Evolutionary conservation across 2,329 filamentous ascomycete genomes (phyloP), one percentile per base, ranked within the genome.

Genomic region (Ophioceras dolichostomum): DNA sequence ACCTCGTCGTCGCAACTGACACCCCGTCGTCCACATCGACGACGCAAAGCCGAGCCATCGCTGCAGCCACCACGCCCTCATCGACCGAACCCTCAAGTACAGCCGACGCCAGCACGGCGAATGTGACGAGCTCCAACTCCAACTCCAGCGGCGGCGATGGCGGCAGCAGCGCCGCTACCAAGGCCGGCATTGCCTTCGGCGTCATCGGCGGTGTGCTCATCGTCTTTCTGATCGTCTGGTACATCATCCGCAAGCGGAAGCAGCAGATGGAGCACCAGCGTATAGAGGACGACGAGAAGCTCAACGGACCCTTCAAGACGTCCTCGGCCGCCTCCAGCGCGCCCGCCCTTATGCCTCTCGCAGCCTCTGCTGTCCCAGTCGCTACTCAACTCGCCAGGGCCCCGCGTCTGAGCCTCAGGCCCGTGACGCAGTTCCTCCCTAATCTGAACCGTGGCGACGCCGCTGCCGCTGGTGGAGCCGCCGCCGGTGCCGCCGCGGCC

Each of bases 121-220:
- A 24, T 10, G 27, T 21, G n/a, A 20, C 19, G n/a, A 33, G 31
- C 16, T 16, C 16, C 17, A 33, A 34, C 40, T 33, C 20, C 30
- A 40, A 29, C 30, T 54, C 36, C 54, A n/a, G n/a, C n/a, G n/a
- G n/a, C n/a, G n/a, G n/a, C n/a, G n/a, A n/a, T n/a, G n/a, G n/a
- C n/a, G 69, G 39, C 53, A 61, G 42, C 30, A 51, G 51, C 41
- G 41, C 47, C 8, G 69, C 61, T 21, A 55, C 61, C 30, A 91
- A 86, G 58, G 88, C 86, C 31, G 91, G 91, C 42, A 73, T 95
- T 43, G 85, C 81, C 5, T 78, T 95, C 53, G 88, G 87, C 50
- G 75, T 93, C 34, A 60, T 95, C 22, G 66, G 80, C 6, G 74
- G 73, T 34, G 49, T 94, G 19, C 72, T 79, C 22, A 58, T 79